Base-by-base conservation (phyloP, 352 stramenopile species). In the Globisporangium paroecandrum region DNA sequence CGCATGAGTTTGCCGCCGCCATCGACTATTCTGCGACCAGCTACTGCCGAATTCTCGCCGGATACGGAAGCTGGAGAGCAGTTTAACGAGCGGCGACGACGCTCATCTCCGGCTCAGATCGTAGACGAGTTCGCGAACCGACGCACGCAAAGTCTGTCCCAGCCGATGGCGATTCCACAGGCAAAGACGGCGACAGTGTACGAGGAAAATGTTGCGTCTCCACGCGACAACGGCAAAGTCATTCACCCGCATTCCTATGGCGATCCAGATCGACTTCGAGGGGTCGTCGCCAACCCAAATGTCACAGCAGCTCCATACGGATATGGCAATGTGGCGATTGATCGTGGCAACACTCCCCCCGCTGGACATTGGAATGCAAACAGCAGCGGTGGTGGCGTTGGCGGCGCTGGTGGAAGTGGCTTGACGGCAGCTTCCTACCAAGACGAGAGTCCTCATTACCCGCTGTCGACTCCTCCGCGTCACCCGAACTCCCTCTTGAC, bases 81-180 rank as follows among this genome's bases (percentile, higher is more conserved):
- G 24, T 71, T 54, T 25, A 46, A n/a, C 1, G 47, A 69, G 49
- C 68, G 22, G 13, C 66, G 68, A 46, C 58, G 58, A 53, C 61
- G 69, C 12, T 75, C 69, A 27, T 70, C 61, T 12, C 66, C 70
- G 7, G 53, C 58, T 20, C 66, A 66, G 20, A 62, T 68, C 29
- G 55, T 69, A 1, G 61, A 77, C n/a, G 73, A 66, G 43, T 62
- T 34, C 51, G 53, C 70, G 61, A 58, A 25, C n/a, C 66, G 63
- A 22, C 73, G 72, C 13, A 57, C 41, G 25, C 80, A 81, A 38
- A 81, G 68, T 29, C 82, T 84, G 59, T 95, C 87, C 0, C 88
- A 92, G 62, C 87, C 85, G 4, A 91, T 95, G 85, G 81, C 85
- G 0, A 95, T 95, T 29, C 87, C 87, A 8, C 83, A 85, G 55